Evolutionary conservation across 202 grass and related monocot species (phyloP).

Genomic region (Setaria italica): DNA sequence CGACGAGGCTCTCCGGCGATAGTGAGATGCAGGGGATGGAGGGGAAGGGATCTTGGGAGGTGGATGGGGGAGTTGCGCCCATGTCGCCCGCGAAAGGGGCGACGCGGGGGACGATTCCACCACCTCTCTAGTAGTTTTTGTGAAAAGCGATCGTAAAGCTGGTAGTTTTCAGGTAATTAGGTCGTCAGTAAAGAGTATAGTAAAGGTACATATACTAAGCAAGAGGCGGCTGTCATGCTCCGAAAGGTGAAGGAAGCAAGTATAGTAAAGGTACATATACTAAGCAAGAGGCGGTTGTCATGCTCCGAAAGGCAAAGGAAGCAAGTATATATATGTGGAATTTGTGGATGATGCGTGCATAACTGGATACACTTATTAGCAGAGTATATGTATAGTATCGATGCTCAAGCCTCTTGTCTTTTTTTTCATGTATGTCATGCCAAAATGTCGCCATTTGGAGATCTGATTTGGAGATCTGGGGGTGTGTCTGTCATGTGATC

Average conservation of each 20-base stretch:
- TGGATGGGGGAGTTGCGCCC: no score
- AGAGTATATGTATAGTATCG: background rate
- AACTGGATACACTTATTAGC: background rate
- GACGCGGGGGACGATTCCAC: no score
- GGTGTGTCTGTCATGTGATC: background rate
- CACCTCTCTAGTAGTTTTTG: no score
- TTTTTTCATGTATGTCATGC: background rate
- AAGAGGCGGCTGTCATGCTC: background rate
- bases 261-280: background rate
- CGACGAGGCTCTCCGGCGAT: no score
- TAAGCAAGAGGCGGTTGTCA: background rate
- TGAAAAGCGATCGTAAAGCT: background rate
- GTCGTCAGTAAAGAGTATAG: background rate
- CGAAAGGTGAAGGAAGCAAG: no score
- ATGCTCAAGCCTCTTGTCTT: background rate
- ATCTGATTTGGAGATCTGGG: background rate
- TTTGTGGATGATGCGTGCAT: background rate
- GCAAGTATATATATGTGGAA: background rate
- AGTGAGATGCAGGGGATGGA: no score
- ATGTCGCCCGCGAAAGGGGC: no score
- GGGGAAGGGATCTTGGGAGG: no score
- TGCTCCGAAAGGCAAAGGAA: background rate
- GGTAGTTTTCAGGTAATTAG: constrained; percentile 3
- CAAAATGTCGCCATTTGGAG: background rate
- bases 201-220: background rate